phyloP scores from a whole-genome alignment of 345 rosid species.

The Eucalyptus paniculata region DNA sequence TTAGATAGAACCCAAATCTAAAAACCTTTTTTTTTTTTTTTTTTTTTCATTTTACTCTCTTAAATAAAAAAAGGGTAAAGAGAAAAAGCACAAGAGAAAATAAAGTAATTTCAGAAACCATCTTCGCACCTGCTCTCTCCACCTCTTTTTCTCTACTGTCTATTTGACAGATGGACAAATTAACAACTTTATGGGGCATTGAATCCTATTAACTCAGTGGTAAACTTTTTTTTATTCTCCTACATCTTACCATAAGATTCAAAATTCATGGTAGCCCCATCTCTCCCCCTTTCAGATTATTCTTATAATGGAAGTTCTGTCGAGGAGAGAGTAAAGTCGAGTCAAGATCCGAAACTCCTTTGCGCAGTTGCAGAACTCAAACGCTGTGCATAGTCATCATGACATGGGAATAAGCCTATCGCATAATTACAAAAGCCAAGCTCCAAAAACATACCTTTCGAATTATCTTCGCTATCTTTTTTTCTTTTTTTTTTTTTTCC shows the following conservation, averaged over 20 bases:
- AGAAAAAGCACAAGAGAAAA: not conserved
- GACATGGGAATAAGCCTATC: not conserved
- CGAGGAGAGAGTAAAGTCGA: not conserved
- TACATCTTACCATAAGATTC: not conserved
- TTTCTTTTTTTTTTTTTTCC: accelerated
- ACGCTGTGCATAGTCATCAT: not conserved
- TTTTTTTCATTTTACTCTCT: not conserved
- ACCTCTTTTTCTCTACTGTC: not conserved
- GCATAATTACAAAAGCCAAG: not conserved
- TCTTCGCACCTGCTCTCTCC: not conserved
- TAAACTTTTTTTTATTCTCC: not conserved
- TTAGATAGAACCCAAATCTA: not conserved
- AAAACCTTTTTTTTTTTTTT: not conserved
- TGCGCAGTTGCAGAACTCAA: not conserved
- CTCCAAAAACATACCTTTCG: not conserved
- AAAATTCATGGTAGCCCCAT: not conserved
- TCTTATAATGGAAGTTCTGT: not conserved
- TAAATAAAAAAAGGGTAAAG: not conserved
- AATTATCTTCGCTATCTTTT: not conserved
- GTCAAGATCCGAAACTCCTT: not conserved
- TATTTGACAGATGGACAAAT: not conserved
- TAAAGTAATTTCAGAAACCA: not conserved
- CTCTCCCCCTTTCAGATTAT: not conserved
- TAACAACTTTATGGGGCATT: not conserved
- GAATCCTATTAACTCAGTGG: not conserved